These are phyloP conservation scores for Pterocarpus santalinus DNA, from an alignment of 306 rosid species.

Conservation along the genomic window DNA sequence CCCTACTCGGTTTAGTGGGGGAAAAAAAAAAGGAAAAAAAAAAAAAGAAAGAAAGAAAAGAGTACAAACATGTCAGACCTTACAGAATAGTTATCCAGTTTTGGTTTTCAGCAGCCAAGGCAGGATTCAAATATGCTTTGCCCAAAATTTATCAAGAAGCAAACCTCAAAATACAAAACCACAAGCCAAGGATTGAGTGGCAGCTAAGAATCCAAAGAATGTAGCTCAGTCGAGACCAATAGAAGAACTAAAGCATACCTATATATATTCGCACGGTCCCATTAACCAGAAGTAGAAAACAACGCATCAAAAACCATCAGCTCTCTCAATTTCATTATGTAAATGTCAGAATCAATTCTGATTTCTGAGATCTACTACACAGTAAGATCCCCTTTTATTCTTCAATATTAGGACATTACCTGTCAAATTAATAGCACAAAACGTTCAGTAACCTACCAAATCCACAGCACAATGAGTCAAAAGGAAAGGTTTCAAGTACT, in stretches of 20 bases:
- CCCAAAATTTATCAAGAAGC: slow-evolving; percentile 25
- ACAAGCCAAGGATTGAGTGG: slow-evolving; percentile 7
- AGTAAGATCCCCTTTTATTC: slow-evolving; percentile 32
- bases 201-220: not conserved
- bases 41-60: not conserved
- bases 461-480: not conserved
- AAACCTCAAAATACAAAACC: slow-evolving; percentile 29
- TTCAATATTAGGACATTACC: slow-evolving; percentile 5
- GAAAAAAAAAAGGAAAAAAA: too few relatives aligned
- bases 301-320: slow-evolving; percentile 32
- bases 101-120: not conserved
- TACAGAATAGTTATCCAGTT: slow-evolving; percentile 3
- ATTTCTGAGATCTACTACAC: not conserved
- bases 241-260: too few relatives aligned
- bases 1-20: not conserved
- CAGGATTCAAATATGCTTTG: slow-evolving; percentile 1
- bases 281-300: not conserved
- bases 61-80: not conserved
- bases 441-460: not conserved
- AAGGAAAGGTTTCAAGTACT: not conserved
- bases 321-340: slow-evolving; percentile 7
- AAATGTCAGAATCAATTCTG: slow-evolving; percentile 7
- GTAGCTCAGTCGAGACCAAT: slow-evolving; percentile 13
- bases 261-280: too few relatives aligned
- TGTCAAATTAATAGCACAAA: slow-evolving; percentile 17